These are phyloP conservation scores for Backusella mclennaniae DNA, from an alignment of 192 early-diverging fungal species.

Conservation along the genomic window DNA sequence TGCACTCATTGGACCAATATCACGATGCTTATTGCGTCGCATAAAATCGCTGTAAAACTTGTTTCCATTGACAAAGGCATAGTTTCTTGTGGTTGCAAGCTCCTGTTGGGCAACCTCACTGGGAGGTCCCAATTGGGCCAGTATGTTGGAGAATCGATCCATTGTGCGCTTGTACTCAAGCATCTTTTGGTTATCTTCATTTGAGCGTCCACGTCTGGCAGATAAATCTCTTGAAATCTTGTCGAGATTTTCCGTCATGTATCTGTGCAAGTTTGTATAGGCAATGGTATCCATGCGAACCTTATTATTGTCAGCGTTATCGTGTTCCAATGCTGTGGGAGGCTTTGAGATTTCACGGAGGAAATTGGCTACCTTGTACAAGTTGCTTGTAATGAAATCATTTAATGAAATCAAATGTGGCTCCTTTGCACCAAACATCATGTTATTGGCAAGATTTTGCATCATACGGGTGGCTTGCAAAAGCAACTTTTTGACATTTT, in stretches of 20 bases:
- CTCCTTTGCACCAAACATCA: conserved; percentile 96
- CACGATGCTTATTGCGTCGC: conserved; percentile 59
- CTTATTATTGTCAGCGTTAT: neutral
- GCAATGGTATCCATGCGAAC: conserved; percentile 4
- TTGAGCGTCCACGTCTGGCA: conserved; percentile 40
- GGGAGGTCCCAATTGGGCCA: conserved; percentile 84
- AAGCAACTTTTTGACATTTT: conserved; percentile 77
- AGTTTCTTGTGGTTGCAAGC: conserved; percentile 30
- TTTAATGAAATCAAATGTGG: conserved; percentile 88
- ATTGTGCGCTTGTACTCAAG: conserved; percentile 50
- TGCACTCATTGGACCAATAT: conserved; percentile 55
- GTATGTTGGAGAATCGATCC: conserved; percentile 74
- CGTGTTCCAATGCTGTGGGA: neutral
- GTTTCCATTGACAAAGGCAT: conserved; percentile 14
- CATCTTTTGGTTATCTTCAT: conserved; percentile 9
- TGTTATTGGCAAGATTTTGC: conserved; percentile 96
- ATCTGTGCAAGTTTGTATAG: conserved; percentile 50
- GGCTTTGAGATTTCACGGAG: conserved; percentile 69
- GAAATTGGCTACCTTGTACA: conserved; percentile 73
- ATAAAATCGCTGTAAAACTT: conserved; percentile 63
- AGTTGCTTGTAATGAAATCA: conserved; percentile 80
- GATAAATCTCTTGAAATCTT: conserved; percentile 64
- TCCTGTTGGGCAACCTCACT: conserved; percentile 50
- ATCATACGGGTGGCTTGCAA: conserved; percentile 92
- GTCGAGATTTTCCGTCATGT: conserved; percentile 66